Base-by-base conservation (phyloP, 257 asterid species). In the Leptodermis oblonga region DNA sequence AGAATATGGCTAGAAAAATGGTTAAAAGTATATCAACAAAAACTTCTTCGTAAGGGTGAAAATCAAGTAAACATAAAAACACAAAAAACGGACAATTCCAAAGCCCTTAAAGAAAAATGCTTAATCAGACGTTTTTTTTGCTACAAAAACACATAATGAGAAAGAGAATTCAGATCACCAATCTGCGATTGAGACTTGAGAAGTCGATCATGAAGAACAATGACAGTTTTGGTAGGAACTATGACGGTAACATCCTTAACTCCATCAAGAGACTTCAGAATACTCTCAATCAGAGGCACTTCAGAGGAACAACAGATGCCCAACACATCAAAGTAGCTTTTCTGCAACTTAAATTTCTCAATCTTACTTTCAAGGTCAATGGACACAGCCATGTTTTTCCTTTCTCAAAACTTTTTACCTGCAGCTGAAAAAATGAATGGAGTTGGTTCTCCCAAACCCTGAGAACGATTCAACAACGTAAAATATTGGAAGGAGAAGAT, bases 241-340 rank as follows among this genome's bases (percentile, higher is more conserved):
- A 84, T 62, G 3, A 93, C 92, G 0, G 92, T 78, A 22, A 87
- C 85, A 15, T 81, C 92, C 17, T 79, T 83, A 0, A 94, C 82
- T 7, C 99, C 99, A 0, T 89, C 84, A 13, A 90, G 82, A 20
- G 92, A 80, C 18, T 73, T 77, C 0, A 94, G 75, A 20, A 94
- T 84, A 28, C 51, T 86, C 63, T 88, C 88, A 15, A 88, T 75
- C 41, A 88, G 10, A 0, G 84, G 86, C 42, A 88, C 69, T 62
- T 88, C 96, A 0, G 96, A 86, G 0, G 93, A 43, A 45, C 96
- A 88, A 23, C 96, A 86, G 5, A 94, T 79, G 1, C 99, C 99
- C 83, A 94, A 36, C 0, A 94, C 97, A 65, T 94, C 97, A 7
- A 94, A 87, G 52, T 94, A 94, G 74, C 95, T 90, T 45, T 94